Percentiles rank a stretch among this genome's conserved stretches.
phyloP scores from a whole-genome alignment of 1,139 yeast species.

The Wickerhamomyces sp. region DNA sequence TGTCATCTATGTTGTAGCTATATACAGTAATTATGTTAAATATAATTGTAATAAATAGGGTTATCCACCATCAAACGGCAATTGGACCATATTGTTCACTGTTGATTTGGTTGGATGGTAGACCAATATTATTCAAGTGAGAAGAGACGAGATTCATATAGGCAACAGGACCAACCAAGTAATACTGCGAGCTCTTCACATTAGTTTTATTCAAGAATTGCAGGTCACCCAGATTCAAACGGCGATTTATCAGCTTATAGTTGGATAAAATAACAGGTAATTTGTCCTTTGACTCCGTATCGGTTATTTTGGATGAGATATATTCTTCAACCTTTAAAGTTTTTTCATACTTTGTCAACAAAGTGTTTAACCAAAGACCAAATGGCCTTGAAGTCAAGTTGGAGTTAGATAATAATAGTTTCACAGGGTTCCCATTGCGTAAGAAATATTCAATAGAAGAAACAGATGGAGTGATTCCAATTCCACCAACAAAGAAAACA shows the following conservation, averaged over 20 bases:
- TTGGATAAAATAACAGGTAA: constrained; percentile 5
- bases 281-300: neutral
- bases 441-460: constrained; percentile 19
- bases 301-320: constrained; percentile 6
- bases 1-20: too few species aligned
- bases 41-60: neutral
- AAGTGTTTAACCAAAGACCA: constrained; percentile 9
- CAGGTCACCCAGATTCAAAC: constrained; percentile 9
- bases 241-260: constrained; percentile 6
- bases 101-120: constrained; percentile 13
- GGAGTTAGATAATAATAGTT: constrained; percentile 15
- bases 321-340: constrained; percentile 13
- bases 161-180: constrained; percentile 18
- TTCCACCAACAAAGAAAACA: constrained; percentile 55
- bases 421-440: constrained; percentile 13
- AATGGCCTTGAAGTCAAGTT: constrained; percentile 12
- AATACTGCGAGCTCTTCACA: constrained; percentile 8
- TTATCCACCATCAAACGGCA: neutral
- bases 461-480: constrained; percentile 58
- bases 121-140: constrained; percentile 7
- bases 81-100: constrained; percentile 23
- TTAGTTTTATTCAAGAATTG: constrained; percentile 6
- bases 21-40: neutral
- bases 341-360: constrained; percentile 10
- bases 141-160: constrained; percentile 15